These are phyloP conservation scores for Geotrichum histeridarum DNA, from an alignment of 1,139 yeast genomes.

Conservation along the genomic window DNA sequence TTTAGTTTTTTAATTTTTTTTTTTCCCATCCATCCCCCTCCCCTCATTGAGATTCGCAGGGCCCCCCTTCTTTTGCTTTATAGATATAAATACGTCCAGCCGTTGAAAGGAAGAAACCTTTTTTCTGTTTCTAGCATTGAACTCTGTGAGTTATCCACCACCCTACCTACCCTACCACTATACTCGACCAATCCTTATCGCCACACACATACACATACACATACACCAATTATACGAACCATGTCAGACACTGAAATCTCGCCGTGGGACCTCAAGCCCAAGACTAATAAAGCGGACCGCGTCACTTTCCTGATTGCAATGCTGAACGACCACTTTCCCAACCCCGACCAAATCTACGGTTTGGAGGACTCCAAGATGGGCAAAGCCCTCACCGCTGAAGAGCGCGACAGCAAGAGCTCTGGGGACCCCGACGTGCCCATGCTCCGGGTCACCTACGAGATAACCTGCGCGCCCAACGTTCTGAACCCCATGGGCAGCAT, in stretches of 20 bases:
- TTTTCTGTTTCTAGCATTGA: too few species aligned
- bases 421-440: not conserved
- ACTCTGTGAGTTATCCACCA: too few species aligned
- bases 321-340: not conserved
- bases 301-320: not conserved
- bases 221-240: too few species aligned
- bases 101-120: too few species aligned
- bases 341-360: not conserved
- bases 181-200: not conserved
- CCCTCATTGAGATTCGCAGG: too few species aligned
- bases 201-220: too few species aligned
- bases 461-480: constrained; percentile 1
- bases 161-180: not conserved
- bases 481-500: constrained; percentile 21
- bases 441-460: constrained; percentile 6
- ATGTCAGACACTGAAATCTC: not conserved
- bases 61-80: too few species aligned
- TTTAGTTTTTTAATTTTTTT: too few species aligned
- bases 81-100: too few species aligned
- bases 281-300: constrained; percentile 3
- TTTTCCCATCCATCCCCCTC: too few species aligned
- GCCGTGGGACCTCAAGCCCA: constrained; percentile 4
- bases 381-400: constrained; percentile 23
- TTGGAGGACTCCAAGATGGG: not conserved
- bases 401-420: constrained; percentile 13